These are phyloP conservation scores for Penicillium sp. DNA, from an alignment of 2,329 filamentous ascomycete genomes.

Conservation along the genomic window DNA sequence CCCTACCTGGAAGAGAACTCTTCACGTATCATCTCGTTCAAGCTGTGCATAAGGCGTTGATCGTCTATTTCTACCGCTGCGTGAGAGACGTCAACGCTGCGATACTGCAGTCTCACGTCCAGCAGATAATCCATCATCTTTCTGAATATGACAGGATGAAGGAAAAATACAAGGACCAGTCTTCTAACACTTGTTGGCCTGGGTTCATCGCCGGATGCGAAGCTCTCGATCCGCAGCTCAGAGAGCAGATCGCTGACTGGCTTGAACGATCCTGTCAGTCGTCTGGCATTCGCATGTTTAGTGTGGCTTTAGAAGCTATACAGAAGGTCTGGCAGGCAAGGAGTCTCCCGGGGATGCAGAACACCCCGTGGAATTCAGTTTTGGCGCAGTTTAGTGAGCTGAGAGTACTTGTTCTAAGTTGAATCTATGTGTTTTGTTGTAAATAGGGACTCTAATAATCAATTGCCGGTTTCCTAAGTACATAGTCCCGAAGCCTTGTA, in stretches of 20 bases:
- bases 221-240: neutral
- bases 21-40: neutral
- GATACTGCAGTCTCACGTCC: neutral
- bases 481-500: neutral
- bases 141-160: neutral
- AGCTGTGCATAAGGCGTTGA: neutral
- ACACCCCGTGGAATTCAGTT: neutral
- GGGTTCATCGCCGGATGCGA: neutral
- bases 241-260: neutral
- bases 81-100: neutral
- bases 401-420: neutral
- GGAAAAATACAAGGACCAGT: neutral
- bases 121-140: neutral
- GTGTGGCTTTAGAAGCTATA: neutral
- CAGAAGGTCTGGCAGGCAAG: neutral
- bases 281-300: neutral
- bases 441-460: too few species aligned
- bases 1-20: neutral
- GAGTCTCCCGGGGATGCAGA: constrained; percentile 33
- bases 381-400: neutral
- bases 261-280: neutral
- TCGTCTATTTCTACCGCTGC: neutral
- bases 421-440: too few species aligned
- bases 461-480: too few species aligned
- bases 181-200: neutral